A percentile compares a stretch with the other conserved stretches of the same genome.
phyloP scores from a whole-genome alignment of 2,329 filamentous ascomycete genomes.

The Pseudocercospora macadamiae region DNA sequence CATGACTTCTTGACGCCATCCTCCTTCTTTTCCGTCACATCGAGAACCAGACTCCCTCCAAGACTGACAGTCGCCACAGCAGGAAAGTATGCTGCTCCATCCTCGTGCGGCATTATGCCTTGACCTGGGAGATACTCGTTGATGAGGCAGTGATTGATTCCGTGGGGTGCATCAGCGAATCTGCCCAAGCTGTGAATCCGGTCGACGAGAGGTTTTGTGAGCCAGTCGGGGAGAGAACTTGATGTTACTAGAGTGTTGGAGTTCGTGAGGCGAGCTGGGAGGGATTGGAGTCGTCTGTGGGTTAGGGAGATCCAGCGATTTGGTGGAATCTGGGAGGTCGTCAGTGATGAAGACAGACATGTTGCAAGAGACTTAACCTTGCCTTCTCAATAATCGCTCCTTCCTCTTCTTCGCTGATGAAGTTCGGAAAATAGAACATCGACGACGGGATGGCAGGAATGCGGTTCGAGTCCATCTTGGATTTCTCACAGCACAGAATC shows the following conservation, averaged over 20 bases:
- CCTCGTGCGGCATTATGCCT: slow-evolving; percentile 98
- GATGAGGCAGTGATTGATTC: slow-evolving; percentile 87
- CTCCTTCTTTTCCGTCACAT: slow-evolving; percentile 65
- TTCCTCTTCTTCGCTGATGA: slow-evolving; percentile 79
- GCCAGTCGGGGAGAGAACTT: slow-evolving; percentile 71
- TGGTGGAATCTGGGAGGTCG: slow-evolving; percentile 46
- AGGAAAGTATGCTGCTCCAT: slow-evolving; percentile 82
- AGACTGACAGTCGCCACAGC: slow-evolving; percentile 91
- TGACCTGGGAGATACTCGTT: slow-evolving; percentile 89
- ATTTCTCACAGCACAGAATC: too few species aligned
- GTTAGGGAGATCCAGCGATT: slow-evolving; percentile 80
- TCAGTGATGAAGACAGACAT: not conserved
- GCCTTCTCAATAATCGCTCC: not conserved
- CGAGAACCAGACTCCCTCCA: slow-evolving; percentile 74
- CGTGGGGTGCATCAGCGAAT: slow-evolving; percentile 70
- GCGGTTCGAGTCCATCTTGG: too few species aligned
- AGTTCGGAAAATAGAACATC: slow-evolving; percentile 79
- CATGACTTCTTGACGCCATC: slow-evolving; percentile 45
- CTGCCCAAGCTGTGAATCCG: slow-evolving; percentile 55
- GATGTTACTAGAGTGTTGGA: slow-evolving; percentile 74
- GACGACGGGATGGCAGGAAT: too few species aligned
- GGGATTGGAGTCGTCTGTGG: slow-evolving; percentile 87
- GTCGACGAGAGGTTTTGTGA: slow-evolving; percentile 69
- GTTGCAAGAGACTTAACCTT: not conserved
- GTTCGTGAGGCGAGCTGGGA: slow-evolving; percentile 80